A percentile compares a stretch with the other conserved stretches of the same genome.
phyloP scores from a whole-genome alignment of 1,284 basidiomycete genomes.

The Ganoderma resinaceum region DNA sequence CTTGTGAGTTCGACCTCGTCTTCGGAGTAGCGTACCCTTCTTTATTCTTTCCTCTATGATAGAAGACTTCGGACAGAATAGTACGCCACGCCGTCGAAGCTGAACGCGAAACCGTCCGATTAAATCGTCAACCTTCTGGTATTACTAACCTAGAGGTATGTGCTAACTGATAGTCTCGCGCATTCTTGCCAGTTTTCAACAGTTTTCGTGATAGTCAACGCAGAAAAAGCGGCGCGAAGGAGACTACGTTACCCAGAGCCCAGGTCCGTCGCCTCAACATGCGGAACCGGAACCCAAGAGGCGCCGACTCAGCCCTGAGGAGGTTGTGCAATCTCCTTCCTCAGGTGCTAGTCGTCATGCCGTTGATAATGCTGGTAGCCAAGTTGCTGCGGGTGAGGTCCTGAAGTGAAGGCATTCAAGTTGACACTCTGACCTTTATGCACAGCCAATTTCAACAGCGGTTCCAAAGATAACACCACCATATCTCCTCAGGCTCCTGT shows the following conservation, averaged over 20 bases:
- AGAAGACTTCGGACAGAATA: no score
- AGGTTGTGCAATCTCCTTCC: neutral
- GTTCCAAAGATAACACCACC: neutral
- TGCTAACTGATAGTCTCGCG: no score
- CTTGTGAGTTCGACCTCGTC: neutral
- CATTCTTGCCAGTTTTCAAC: neutral
- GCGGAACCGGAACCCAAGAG: neutral
- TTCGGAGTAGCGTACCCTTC: neutral
- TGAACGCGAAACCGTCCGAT: no score
- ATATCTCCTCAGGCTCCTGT: neutral
- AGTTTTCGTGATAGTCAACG: neutral
- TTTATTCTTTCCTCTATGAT: no score
- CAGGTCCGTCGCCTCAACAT: neutral
- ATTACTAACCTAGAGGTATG: no score
- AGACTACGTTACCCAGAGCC: no score
- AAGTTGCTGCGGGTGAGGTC: neutral
- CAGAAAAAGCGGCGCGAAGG: neutral
- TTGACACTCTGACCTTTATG: neutral
- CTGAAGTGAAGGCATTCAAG: neutral
- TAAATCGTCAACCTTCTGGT: no score
- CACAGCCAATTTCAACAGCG: neutral
- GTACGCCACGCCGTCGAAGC: no score
- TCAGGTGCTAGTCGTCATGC: neutral
- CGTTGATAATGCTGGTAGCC: neutral
- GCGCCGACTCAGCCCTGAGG: neutral